Evolutionary conservation across 768 basidiomycete species (phyloP), one percentile per base, ranked within the genome.

Genomic region (Stropharia rugosoannulata): DNA sequence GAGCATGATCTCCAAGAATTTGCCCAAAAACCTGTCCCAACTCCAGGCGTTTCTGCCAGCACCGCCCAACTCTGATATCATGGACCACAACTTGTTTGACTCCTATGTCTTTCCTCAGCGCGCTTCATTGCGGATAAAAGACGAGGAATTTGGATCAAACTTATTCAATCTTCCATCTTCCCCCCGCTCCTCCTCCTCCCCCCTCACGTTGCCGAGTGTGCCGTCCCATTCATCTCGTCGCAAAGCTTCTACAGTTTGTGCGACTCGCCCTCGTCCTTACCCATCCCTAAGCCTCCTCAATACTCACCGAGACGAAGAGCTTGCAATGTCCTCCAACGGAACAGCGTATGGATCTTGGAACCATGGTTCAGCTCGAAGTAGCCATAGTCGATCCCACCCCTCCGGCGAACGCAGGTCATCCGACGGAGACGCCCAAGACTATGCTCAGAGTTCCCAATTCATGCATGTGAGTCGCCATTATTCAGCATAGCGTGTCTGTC

Each of bases 81-180:
- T 73, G 74, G 67, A 70, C 64, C 65, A 64, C 58, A 64, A 62
- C 63, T 75, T 73, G 60, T 71, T 66, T 72, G 71, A 72, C 61
- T 68, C 55, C 44, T 60, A 52, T 62, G 58, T 65, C 59, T 51
- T 67, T 53, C 63, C 63, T 51, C 52, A 60, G 46, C 55, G 55
- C 35, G 48, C 55, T 18, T 56, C 59, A 54, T 58, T 61, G 55
- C 66, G 66, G 69, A 77, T 82, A 78, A 80, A 83, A 79, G 70
- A 75, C 61, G 79, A 82, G 66, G 59, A 68, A 52, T 51, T 54
- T 49, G 72, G 67, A 55, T 68, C 68, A 49, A 64, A 73, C 66
- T 64, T 75, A 59, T 64, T 75, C 29, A 51, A 40, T 37, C 75
- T 71, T 48, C 71, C 75, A 57, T 70, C 73, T 46, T 63, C 61